Evolutionary conservation across 2,329 filamentous ascomycete genomes (phyloP), one percentile per base, ranked within the genome.

Genomic region (Hypoxylon sp.): DNA sequence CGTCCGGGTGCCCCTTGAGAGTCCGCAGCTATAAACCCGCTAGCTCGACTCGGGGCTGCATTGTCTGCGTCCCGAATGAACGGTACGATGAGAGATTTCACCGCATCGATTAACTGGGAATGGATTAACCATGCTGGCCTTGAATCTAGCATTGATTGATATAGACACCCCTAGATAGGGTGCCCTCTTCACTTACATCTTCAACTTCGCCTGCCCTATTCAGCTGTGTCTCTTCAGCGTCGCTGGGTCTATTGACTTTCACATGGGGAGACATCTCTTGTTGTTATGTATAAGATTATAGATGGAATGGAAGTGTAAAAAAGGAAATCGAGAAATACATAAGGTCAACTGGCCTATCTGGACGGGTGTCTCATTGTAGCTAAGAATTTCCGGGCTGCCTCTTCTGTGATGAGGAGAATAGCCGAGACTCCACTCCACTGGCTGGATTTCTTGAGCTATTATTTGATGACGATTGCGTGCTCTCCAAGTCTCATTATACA

Each of bases 31-130:
- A 83, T 79, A 17, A 85, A 81, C 22, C 87, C 88, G 0, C 82
- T 79, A 53, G 78, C 81, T 69, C 84, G 88, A 39, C 79, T 81
- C 6, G 78, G 74, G 1, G 83, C 80, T 19, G 88, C 85, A 58
- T 89, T 82, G 76, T 94, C 91, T 41, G 91, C 89, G n/a, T 84
- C 81, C 64, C 81, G 83, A 70, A 94, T 87, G 76, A 91, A 93
- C 0, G 89, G 88, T 19, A 93, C 79, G 59, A 94, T 85, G 56
- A 93, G 82, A 7, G 82, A 79, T 76, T 89, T 86, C 50, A 94
- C 85, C 3, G 89, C 85, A 57, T 85, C 81, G 50, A 93, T 83
- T 48, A 93, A 84, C 91, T 93, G 39, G 7, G 2, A 2, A 6
- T n/a, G 10, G 3, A 65, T 66, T 30, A 62, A 67, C 46, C 20